Evolutionary conservation across 2,329 filamentous ascomycete species (phyloP).

Genomic region (Rhytidhysteron rufulum): DNA sequence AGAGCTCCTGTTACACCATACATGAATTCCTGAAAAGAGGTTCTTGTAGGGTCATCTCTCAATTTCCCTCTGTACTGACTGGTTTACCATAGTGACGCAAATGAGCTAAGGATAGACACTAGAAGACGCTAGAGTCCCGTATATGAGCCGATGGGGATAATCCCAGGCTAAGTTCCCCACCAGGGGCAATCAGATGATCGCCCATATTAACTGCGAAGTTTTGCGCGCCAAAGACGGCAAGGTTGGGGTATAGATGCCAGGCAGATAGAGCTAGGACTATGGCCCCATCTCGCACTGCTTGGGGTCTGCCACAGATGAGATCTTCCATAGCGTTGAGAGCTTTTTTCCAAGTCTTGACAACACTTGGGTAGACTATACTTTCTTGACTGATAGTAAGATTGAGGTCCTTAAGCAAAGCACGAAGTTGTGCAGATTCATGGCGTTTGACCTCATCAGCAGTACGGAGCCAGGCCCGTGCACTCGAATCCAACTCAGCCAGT

Average conservation of each 20-base stretch:
- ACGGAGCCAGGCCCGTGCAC: slow-evolving; percentile 11
- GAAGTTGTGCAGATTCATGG: slow-evolving; percentile 7
- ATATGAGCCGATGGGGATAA: neutral
- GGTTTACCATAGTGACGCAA: slow-evolving; percentile 7
- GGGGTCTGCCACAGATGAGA: slow-evolving; percentile 10
- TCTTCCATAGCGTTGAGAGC: slow-evolving; percentile 10
- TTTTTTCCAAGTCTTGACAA: slow-evolving; percentile 11
- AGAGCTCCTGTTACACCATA: neutral
- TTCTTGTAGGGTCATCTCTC: neutral
- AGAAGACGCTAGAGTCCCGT: slow-evolving; percentile 3
- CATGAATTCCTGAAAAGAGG: neutral
- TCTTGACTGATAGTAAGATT: slow-evolving; percentile 4
- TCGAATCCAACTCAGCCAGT: slow-evolving; percentile 12
- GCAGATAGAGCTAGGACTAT: slow-evolving; percentile 7
- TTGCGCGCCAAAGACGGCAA: slow-evolving; percentile 1
- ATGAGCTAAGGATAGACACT: slow-evolving; percentile 8
- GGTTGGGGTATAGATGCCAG: slow-evolving; percentile 16
- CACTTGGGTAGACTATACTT: slow-evolving; percentile 1
- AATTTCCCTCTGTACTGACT: neutral
- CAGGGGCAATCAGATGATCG: slow-evolving; percentile 1
- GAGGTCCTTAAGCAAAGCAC: slow-evolving; percentile 10
- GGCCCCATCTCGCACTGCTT: slow-evolving; percentile 7
- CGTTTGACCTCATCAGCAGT: slow-evolving; percentile 7
- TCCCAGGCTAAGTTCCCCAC: slow-evolving; percentile 3
- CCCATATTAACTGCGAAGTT: neutral